Percentiles rank a stretch among this genome's conserved stretches.
These are phyloP conservation scores for Chlorociboria aeruginascens DNA, from an alignment of 495 filamentous ascomycete genomes.

Conservation along the genomic window DNA sequence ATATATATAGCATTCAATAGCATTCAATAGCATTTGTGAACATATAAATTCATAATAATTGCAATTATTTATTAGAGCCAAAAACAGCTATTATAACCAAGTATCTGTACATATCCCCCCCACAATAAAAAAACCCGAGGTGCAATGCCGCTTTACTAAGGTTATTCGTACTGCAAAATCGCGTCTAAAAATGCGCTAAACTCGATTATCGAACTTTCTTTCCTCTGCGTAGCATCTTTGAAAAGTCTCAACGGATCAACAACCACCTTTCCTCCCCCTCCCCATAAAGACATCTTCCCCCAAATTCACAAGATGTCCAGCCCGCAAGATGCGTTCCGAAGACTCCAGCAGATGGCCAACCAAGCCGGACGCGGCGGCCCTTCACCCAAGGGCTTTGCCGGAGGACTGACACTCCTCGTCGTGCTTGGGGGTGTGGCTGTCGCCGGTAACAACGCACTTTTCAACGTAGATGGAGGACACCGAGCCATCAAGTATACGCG, in stretches of 20 bases:
- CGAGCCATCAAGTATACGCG: conserved; percentile 97
- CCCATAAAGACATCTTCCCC: background rate
- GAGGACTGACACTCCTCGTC: conserved; percentile 35
- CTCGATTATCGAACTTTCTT: conserved; percentile 8
- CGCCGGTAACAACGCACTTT: conserved; percentile 72
- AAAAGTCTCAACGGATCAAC: background rate
- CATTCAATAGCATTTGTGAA: too few species aligned
- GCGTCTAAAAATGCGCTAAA: conserved; percentile 11
- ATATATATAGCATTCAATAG: too few species aligned
- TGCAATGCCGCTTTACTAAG: too few species aligned
- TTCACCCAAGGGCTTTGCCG: conserved; percentile 16
- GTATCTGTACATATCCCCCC: too few species aligned
- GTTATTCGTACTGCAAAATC: too few species aligned
- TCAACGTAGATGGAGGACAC: conserved; percentile 99
- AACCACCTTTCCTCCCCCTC: too few species aligned
- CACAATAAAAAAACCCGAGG: too few species aligned
- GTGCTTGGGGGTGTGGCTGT: conserved; percentile 53
- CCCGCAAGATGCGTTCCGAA: conserved; percentile 16
- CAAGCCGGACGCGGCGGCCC: conserved; percentile 17
- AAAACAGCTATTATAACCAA: too few species aligned
- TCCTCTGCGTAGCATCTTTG: background rate
- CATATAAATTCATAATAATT: too few species aligned
- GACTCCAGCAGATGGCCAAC: conserved; percentile 33
- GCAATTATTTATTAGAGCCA: too few species aligned
- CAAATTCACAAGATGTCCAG: conserved; percentile 15